phyloP scores from a whole-genome alignment of 1,139 yeast genomes.

The Sugiyamaella castrensis region DNA sequence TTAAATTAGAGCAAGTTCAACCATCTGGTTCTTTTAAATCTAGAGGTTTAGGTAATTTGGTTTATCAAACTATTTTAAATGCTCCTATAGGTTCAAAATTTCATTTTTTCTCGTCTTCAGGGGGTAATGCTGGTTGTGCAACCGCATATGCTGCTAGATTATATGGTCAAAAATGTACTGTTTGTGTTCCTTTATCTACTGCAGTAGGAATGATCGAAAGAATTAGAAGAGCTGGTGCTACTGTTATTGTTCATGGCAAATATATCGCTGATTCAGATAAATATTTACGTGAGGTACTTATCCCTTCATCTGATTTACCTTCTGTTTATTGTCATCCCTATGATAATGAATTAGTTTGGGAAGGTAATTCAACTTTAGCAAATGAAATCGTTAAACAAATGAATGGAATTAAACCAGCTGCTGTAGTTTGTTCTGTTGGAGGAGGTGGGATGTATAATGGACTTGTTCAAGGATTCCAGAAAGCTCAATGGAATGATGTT shows the following conservation, averaged over 20 bases:
- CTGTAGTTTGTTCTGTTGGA: slow-evolving; percentile 67
- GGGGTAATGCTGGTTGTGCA: slow-evolving; percentile 81
- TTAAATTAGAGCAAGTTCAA: slow-evolving; percentile 62
- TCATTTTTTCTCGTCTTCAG: slow-evolving; percentile 63
- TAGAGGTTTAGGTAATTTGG: slow-evolving; percentile 43
- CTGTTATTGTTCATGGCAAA: slow-evolving; percentile 53
- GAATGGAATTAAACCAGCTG: slow-evolving; percentile 44
- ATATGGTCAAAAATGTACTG: slow-evolving; percentile 51
- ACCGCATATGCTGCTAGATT: slow-evolving; percentile 59
- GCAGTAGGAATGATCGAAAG: slow-evolving; percentile 44
- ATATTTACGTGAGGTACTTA: slow-evolving; percentile 44
- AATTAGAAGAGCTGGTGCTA: slow-evolving; percentile 52
- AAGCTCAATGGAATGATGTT: slow-evolving; percentile 42
- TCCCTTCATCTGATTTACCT: slow-evolving; percentile 29
- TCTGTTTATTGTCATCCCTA: slow-evolving; percentile 68
- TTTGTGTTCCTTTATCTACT: slow-evolving; percentile 57
- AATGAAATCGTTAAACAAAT: slow-evolving; percentile 55
- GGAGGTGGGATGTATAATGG: slow-evolving; percentile 77
- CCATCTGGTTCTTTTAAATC: slow-evolving; percentile 73
- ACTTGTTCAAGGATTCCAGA: slow-evolving; percentile 53
- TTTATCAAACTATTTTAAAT: slow-evolving; percentile 29
- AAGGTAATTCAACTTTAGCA: slow-evolving; percentile 60
- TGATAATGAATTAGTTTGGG: slow-evolving; percentile 64
- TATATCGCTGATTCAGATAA: slow-evolving; percentile 64
- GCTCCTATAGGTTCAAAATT: slow-evolving; percentile 35